phyloP scores from a whole-genome alignment of 2,329 filamentous ascomycete species.

The Botryotinia calthae region DNA sequence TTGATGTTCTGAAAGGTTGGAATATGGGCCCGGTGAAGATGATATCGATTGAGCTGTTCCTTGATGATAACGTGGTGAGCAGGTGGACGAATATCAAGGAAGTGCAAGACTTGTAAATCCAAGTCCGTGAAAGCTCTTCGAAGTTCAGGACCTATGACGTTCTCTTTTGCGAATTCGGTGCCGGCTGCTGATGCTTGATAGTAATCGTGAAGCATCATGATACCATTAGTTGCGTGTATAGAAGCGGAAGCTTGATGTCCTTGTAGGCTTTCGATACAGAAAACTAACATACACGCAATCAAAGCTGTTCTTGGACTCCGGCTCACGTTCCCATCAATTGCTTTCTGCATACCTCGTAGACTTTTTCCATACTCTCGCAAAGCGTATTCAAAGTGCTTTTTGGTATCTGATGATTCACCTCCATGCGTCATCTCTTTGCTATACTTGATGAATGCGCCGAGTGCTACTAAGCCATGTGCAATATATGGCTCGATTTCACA shows the following conservation, averaged over 20 bases:
- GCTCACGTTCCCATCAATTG: background rate
- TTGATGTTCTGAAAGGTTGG: slow-evolving; percentile 10
- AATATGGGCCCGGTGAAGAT: background rate
- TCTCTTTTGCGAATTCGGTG: background rate
- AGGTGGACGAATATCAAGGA: slow-evolving; percentile 6
- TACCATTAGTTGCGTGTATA: slow-evolving; percentile 12
- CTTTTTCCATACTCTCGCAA: slow-evolving; percentile 18
- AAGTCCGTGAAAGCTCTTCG: slow-evolving; percentile 5
- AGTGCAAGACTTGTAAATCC: slow-evolving; percentile 21
- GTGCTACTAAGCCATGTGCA: slow-evolving; percentile 26
- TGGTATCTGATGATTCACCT: background rate
- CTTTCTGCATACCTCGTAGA: slow-evolving; percentile 15
- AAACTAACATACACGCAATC: slow-evolving; percentile 21
- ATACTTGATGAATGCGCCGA: slow-evolving; percentile 25
- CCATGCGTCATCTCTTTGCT: background rate
- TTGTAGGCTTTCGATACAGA: slow-evolving; percentile 23
- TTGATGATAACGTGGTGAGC: background rate
- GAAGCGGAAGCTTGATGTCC: slow-evolving; percentile 22
- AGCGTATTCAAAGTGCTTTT: slow-evolving; percentile 18
- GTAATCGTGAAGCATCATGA: slow-evolving; percentile 11
- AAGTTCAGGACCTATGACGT: slow-evolving; percentile 3
- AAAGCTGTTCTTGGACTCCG: slow-evolving; percentile 16
- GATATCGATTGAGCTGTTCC: background rate
- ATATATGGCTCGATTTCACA: slow-evolving; percentile 26
- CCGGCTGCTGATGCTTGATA: background rate